Evolutionary conservation across 2,329 filamentous ascomycete species (phyloP), one percentile per base, ranked within the genome.

Genomic region (Exophiala aquamarina): DNA sequence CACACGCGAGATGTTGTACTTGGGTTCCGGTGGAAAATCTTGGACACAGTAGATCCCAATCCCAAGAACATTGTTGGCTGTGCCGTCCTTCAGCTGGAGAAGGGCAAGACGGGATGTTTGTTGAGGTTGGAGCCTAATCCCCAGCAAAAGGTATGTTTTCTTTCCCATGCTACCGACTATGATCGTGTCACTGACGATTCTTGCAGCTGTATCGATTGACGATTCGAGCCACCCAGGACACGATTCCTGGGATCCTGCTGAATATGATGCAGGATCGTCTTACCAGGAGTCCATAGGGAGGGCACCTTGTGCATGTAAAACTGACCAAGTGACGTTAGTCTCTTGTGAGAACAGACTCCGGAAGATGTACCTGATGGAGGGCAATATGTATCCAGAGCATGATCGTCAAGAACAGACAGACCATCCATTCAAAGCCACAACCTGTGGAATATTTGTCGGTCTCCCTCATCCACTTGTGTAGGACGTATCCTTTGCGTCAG

Each of bases 51-150:
- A 15, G 93, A 98, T 68, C 90, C 90, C 3, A 98, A 97, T 65
- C 74, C 79, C 33, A 94, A 89, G 76, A 98, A 98, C 61, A 83
- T 96, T 61, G 93, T 98, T 11, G 93, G 92, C 13, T 67, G 93
- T 91, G 61, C 71, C 87, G 69, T 92, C 89, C 73, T 95, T 84
- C 41, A 84, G 78, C 43, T 69, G 41, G 83, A 87, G 58, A 84
- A 82, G 9, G 91, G 93, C 52, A 97, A 97, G 73, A 94, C 90
- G 71, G 93, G 93, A 23, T 97, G 93, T 72, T 73, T 98, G 64
- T 72, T 98, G 75, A 81, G 93, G 63, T 71, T 98, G 70, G 93
- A 98, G 76, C 93, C 93, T 52, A 98, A 98, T 71, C 92, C 91
- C 63, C 79, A 81, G 56, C 92, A 86, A 55, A 88, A 89, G 82